Evolutionary conservation across 768 basidiomycete genomes (phyloP).

Genomic region (Boletales sp.): DNA sequence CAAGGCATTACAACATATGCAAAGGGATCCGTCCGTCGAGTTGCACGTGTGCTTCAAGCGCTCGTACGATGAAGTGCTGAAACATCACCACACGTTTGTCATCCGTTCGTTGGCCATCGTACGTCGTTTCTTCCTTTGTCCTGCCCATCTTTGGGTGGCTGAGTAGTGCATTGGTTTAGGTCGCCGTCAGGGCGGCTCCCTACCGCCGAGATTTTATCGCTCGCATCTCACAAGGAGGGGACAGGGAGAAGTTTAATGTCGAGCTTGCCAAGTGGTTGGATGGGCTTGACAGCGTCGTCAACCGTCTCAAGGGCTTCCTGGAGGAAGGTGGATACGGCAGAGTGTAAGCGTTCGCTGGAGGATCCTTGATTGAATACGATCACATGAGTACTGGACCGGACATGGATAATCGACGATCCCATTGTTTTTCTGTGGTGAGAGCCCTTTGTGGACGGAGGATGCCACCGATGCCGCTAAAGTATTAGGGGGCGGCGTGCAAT

Average conservation of each 20-base stretch:
- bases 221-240: conserved; percentile 59
- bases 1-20: conserved; percentile 64
- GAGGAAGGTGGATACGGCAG: conserved; percentile 56
- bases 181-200: conserved; percentile 62
- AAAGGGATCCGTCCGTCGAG: conserved; percentile 48
- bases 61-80: conserved; percentile 66
- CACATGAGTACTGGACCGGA: conserved; percentile 3
- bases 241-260: conserved; percentile 53
- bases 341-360: conserved; percentile 35
- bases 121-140: conserved; percentile 13
- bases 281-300: conserved; percentile 55
- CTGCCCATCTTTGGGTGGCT: not conserved
- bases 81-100: conserved; percentile 63
- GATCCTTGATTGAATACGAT: conserved; percentile 27
- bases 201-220: conserved; percentile 61
- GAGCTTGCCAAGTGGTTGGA: conserved; percentile 62
- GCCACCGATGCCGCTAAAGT: not conserved
- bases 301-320: conserved; percentile 51
- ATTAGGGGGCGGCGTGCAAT: conserved; percentile 10
- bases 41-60: conserved; percentile 67
- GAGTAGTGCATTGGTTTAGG: conserved; percentile 28
- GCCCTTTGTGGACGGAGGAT: not conserved
- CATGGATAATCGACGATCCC: not conserved
- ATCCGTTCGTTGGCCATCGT: conserved; percentile 48
- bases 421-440: not conserved